These are phyloP conservation scores for Gracilaria caudata DNA, from an alignment of 23 red algal species.

Conservation along the genomic window DNA sequence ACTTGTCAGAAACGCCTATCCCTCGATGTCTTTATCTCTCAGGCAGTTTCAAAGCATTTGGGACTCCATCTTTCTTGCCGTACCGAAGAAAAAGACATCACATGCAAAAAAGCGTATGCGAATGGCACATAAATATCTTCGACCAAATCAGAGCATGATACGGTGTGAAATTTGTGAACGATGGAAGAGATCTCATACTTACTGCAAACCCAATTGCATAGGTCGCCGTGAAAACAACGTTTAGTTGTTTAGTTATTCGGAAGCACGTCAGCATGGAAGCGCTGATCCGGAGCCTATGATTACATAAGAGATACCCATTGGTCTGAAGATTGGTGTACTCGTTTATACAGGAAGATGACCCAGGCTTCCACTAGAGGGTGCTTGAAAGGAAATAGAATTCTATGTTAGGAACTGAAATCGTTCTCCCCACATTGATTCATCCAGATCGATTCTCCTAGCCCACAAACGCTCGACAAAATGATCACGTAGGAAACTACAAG, in stretches of 20 bases:
- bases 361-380: too few relatives aligned
- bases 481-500: too few relatives aligned
- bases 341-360: too few relatives aligned
- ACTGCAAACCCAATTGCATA: slow-evolving; percentile 68
- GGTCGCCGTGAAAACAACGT: slow-evolving; percentile 55
- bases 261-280: background rate
- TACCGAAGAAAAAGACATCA: slow-evolving; percentile 72
- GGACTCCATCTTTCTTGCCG: slow-evolving; percentile 62
- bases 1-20: background rate
- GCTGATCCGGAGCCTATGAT: background rate
- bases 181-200: slow-evolving; percentile 79
- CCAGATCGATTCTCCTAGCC: too few relatives aligned
- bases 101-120: slow-evolving; percentile 76
- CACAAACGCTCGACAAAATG: too few relatives aligned
- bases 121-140: slow-evolving; percentile 74
- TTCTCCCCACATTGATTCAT: too few relatives aligned
- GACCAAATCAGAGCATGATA: slow-evolving; percentile 37
- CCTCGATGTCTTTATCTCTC: background rate
- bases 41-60: slow-evolving; percentile 20
- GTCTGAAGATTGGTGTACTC: background rate
- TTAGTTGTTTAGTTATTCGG: background rate
- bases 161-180: slow-evolving; percentile 74
- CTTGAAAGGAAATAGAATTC: too few relatives aligned
- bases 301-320: background rate
- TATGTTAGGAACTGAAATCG: too few relatives aligned